phyloP scores from a whole-genome alignment of 2,329 filamentous ascomycete genomes.

The Gyromitra esculenta region DNA sequence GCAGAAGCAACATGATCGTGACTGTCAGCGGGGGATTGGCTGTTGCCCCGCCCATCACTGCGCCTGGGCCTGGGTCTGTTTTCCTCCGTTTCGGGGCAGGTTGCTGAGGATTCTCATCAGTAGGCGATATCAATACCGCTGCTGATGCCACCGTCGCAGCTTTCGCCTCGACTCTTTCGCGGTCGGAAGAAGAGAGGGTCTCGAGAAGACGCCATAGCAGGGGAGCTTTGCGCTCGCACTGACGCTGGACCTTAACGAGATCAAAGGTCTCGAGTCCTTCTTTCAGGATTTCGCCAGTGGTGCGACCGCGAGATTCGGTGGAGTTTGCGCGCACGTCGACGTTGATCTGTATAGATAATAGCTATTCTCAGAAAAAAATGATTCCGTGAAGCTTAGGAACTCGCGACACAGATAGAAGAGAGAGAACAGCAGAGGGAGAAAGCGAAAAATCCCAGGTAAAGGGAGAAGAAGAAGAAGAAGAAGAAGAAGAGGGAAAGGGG shows the following conservation, averaged over 20 bases:
- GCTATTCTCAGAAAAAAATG: slow-evolving; percentile 45
- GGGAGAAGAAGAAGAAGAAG: neutral
- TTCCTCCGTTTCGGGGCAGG: slow-evolving; percentile 40
- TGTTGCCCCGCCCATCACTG: slow-evolving; percentile 11
- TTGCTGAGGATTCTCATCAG: slow-evolving; percentile 33
- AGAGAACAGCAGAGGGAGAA: neutral
- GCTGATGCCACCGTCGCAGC: neutral
- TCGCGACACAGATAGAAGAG: neutral
- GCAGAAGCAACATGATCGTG: slow-evolving; percentile 47
- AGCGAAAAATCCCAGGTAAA: neutral
- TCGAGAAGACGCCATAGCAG: slow-evolving; percentile 49
- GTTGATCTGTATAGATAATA: slow-evolving; percentile 48
- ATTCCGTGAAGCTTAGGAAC: slow-evolving; percentile 28
- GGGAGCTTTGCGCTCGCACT: slow-evolving; percentile 50
- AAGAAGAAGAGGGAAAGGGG: slow-evolving; percentile 14
- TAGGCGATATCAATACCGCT: neutral
- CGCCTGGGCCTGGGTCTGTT: slow-evolving; percentile 21
- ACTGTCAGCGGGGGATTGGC: slow-evolving; percentile 48
- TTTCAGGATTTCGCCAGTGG: slow-evolving; percentile 49
- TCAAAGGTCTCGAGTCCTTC: slow-evolving; percentile 48
- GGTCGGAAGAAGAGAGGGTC: slow-evolving; percentile 50
- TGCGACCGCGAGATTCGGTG: slow-evolving; percentile 49
- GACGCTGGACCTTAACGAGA: slow-evolving; percentile 46
- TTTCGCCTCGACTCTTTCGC: slow-evolving; percentile 45
- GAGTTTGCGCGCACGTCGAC: slow-evolving; percentile 52